Evolutionary conservation across 257 asterid species (phyloP), one percentile per base, ranked within the genome.

Genomic region (Solanum sitiens): DNA sequence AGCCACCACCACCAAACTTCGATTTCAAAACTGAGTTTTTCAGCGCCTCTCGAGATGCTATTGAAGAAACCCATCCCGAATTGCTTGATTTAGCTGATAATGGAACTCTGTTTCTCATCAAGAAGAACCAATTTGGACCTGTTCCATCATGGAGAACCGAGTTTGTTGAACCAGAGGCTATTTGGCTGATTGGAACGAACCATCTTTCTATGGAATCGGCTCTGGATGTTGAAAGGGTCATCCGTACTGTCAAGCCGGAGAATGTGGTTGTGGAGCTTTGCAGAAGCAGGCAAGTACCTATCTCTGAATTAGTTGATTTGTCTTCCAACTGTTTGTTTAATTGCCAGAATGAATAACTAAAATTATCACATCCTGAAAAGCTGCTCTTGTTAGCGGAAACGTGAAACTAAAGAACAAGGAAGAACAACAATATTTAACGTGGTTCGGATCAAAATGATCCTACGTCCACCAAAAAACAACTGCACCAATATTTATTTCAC

Each of bases 241-340:
- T 96, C 25, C 91, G 93, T 83, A 89, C 93, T 23, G 90, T 96
- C 83, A 93, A 83, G 83, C 98, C 98, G 20, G 95, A 96, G 8
- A 95, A 96, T 88, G 94, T 96, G 47, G 98, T 96, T 63, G 99
- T 95, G 61, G 98, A 96, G 95, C 98, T 96, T 67, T 95, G 99
- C 87, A 91, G 97, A 92, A 96, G 98, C 94, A 95, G 98, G 98
- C 96, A 93, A 93, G 96, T 92, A 23, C 39, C 71, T 79, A 70
- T 4, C 27, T 45, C 87, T 79, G 27, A 8, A 16, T 15, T 50
- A 15, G 18, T 40, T 75, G 56, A 21, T 40, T 75, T 72, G 33
- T n/a, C 56, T 40, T 11, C 56, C 47, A 75, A 75, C 35, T 39
- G 53, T 75, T 75, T 75, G 56, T 75, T 5, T 11, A 40, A 23